Conservation (phyloP, 768 basidiomycete species). For the Coprinopsis marcescibilis region DNA sequence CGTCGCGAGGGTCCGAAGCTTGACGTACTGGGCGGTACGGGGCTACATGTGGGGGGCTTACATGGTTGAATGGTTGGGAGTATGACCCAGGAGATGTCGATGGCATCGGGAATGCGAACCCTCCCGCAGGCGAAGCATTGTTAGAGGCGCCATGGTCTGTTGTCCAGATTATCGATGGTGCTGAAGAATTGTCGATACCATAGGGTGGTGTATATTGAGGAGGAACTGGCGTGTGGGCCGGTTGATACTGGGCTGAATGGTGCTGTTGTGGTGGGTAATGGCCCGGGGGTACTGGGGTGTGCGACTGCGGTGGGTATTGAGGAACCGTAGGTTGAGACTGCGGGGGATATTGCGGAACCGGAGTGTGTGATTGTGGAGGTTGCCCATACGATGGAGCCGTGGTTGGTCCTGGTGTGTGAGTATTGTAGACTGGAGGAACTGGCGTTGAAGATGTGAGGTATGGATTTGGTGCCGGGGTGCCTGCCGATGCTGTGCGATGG, state of each 20-base stretch:
- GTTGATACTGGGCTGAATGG: too few species aligned
- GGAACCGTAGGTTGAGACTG: not conserved
- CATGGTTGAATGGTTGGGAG: slow-evolving; percentile 1
- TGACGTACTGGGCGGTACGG: not conserved
- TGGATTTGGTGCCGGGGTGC: not conserved
- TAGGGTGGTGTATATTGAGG: not conserved
- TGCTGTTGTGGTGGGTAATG: not conserved
- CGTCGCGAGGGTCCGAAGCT: slow-evolving; percentile 13
- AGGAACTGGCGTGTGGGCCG: slow-evolving; percentile 6
- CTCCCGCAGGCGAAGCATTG: slow-evolving; percentile 9
- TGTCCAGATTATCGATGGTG: not conserved
- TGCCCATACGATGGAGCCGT: not conserved
- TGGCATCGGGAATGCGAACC: slow-evolving; percentile 31
- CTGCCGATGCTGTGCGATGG: not conserved
- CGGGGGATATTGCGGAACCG: not conserved
- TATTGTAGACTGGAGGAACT: not conserved
- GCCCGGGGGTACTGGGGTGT: not conserved
- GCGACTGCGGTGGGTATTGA: not conserved
- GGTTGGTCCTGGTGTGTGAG: not conserved
- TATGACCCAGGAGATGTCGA: slow-evolving; percentile 15
- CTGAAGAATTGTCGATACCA: not conserved
- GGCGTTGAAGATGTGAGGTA: not conserved
- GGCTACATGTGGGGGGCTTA: not conserved
- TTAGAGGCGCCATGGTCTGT: slow-evolving; percentile 3
- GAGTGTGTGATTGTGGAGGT: not conserved